These are phyloP conservation scores for Pezicula rhizophila DNA, from an alignment of 2,329 filamentous ascomycete genomes.

Conservation along the genomic window DNA sequence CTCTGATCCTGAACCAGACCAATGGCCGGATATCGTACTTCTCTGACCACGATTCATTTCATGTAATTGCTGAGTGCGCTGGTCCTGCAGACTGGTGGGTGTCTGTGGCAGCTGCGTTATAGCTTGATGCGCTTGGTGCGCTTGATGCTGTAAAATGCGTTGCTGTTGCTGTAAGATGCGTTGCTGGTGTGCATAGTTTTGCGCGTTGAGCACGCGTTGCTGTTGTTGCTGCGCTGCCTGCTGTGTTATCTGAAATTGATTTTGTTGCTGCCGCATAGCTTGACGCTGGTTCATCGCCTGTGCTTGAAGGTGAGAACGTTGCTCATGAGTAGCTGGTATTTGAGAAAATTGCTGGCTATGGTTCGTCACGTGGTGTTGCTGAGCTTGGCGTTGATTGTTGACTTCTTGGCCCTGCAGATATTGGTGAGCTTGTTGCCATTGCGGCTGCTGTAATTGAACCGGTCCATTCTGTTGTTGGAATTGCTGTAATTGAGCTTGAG, in stretches of 20 bases:
- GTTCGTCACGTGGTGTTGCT: neutral
- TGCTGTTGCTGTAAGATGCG: constrained; percentile 5
- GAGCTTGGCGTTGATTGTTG: neutral
- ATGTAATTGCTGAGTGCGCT: constrained; percentile 1
- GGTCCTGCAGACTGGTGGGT: constrained; percentile 2
- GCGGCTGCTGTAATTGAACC: no score
- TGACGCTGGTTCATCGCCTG: neutral
- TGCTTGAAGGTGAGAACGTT: neutral
- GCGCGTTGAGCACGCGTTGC: neutral
- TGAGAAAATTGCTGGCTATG: neutral
- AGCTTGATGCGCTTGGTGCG: constrained; percentile 7
- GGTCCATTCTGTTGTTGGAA: no score
- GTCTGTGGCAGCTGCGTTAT: constrained; percentile 2
- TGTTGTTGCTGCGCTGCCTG: constrained; percentile 7
- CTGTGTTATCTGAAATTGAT: constrained; percentile 6
- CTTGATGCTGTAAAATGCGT: constrained; percentile 5
- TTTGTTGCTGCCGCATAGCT: constrained; percentile 1
- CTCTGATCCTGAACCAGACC: neutral
- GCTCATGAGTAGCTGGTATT: neutral
- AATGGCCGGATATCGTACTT: neutral
- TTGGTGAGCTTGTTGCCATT: no score
- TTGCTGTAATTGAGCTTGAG: no score
- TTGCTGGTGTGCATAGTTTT: constrained; percentile 1
- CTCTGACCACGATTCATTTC: neutral
- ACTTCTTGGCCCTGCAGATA: no score